phyloP scores from a whole-genome alignment of 495 filamentous ascomycete species.

The Glutinoglossum americanum region DNA sequence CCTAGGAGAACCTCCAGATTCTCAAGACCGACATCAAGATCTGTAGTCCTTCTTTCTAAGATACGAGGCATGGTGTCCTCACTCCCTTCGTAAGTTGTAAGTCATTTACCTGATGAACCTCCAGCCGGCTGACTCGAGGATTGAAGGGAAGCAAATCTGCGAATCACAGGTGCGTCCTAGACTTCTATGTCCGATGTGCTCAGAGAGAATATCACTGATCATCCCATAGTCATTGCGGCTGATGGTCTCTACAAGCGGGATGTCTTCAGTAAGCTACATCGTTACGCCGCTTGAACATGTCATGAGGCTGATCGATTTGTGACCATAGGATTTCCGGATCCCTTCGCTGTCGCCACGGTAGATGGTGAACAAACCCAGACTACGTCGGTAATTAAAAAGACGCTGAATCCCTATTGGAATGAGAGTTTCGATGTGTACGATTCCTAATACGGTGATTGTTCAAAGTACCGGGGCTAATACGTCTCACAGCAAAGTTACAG shows the following conservation, averaged over 20 bases:
- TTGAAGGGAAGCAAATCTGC: slow-evolving; percentile 29
- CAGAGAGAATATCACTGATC: neutral
- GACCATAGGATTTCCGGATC: slow-evolving; percentile 72
- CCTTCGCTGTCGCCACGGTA: slow-evolving; percentile 91
- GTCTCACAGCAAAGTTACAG: slow-evolving; percentile 49
- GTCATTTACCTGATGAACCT: slow-evolving; percentile 1
- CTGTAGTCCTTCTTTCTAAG: neutral
- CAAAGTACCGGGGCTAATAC: neutral
- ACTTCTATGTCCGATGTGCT: neutral
- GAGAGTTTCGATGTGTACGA: slow-evolving; percentile 89
- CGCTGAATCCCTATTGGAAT: slow-evolving; percentile 97
- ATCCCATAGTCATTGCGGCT: slow-evolving; percentile 71
- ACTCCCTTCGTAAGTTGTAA: neutral
- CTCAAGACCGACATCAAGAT: neutral
- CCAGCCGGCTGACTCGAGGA: slow-evolving; percentile 12
- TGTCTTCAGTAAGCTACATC: slow-evolving; percentile 66
- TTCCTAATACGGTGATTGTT: neutral
- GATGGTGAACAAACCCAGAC: slow-evolving; percentile 93
- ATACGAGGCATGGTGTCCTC: neutral
- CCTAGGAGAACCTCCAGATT: neutral
- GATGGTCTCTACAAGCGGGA: slow-evolving; percentile 97
- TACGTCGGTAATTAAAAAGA: slow-evolving; percentile 87
- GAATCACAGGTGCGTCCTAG: slow-evolving; percentile 36
- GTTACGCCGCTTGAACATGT: neutral
- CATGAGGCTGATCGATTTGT: neutral